Base-by-base conservation (phyloP, 176 grass and related monocot genomes). In the Thalia dealbata region DNA sequence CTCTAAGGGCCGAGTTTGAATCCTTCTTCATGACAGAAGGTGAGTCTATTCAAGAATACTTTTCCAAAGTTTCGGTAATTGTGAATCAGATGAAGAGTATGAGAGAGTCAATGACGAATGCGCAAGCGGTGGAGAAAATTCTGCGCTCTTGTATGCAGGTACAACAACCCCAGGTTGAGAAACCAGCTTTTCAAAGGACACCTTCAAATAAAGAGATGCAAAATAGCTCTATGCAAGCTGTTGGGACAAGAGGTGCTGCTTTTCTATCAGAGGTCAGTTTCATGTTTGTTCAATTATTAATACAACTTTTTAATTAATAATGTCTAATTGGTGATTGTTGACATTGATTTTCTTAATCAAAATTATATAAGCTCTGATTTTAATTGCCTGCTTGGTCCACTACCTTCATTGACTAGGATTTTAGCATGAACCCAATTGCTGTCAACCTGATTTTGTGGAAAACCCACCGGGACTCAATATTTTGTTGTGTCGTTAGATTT, bases 251-350 rank as follows among this genome's bases (percentile, higher is more conserved):
- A 75, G 95, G 87, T 67, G 14, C 73, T 84, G 74, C 81, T 69
- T 97, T 92, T 70, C 82, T 97, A 73, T 82, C 80, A 41, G 66
- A 88, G 89, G 92, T 96, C 86, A 76, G 43, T 48, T 78, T 54
- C 54, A 59, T 65, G 43, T 55, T 67, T 73, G 61, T 46, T 75
- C 6, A 16, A 7, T 66, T 76, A 64, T 22, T 77, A 38, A 6
- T 11, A 51, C 25, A 32, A 30, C 30, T 44, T 38, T 76, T 19
- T 4, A 28, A 29, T 29, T 6, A 9, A 32, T 71, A 25, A 46
- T 14, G 22, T n/a, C 52, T 15, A 70, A 51, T 71, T 71, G 5
- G 32, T 38, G 32, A 38, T 4, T 38, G 4, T 38, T 38, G 32
- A 38, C 32, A 2, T 38, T 38, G 32, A 38, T 38, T 38, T 38